These are phyloP conservation scores for Xylaria sp. DNA, from an alignment of 2,329 filamentous ascomycete species.

Conservation along the genomic window DNA sequence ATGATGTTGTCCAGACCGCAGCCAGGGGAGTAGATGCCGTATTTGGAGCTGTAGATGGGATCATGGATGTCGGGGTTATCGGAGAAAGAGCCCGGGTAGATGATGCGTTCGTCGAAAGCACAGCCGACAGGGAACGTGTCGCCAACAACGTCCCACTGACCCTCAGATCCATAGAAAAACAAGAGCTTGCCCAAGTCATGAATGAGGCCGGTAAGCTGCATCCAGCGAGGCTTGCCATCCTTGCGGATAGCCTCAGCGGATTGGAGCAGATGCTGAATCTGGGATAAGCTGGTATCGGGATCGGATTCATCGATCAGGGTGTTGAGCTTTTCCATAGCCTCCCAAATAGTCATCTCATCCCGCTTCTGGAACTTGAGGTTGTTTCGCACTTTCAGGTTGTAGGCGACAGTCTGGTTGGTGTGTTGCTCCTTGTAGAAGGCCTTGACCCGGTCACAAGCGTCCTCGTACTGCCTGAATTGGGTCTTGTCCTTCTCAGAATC, in stretches of 20 bases:
- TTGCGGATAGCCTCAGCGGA: conserved; percentile 89
- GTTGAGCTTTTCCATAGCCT: conserved; percentile 93
- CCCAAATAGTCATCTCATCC: conserved; percentile 85
- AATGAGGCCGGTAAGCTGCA: conserved; percentile 81
- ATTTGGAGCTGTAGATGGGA: conserved; percentile 77
- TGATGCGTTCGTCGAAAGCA: conserved; percentile 78
- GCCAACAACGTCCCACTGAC: conserved; percentile 94
- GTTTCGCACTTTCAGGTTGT: conserved; percentile 84
- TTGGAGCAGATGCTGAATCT: conserved; percentile 91
- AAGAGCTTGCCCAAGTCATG: conserved; percentile 85
- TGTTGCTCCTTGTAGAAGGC: conserved; percentile 83
- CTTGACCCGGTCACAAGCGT: conserved; percentile 85
- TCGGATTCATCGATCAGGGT: conserved; percentile 91
- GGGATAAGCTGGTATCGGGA: conserved; percentile 85
- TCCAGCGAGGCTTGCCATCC: conserved; percentile 85
- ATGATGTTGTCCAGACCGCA: conserved; percentile 90
- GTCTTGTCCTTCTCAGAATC: conserved; percentile 82
- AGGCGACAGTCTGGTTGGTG: conserved; percentile 79
- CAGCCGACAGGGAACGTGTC: conserved; percentile 86
- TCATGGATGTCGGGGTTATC: conserved; percentile 80
- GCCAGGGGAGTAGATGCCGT: conserved; percentile 82
- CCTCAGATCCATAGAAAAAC: conserved; percentile 83
- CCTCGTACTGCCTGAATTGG: conserved; percentile 84
- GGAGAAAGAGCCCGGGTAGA: conserved; percentile 82
- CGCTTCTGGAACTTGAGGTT: conserved; percentile 71